Evolutionary conservation across 441 rosid genomes (phyloP), one percentile per base, ranked within the genome.

Genomic region (Lepidium campestre): DNA sequence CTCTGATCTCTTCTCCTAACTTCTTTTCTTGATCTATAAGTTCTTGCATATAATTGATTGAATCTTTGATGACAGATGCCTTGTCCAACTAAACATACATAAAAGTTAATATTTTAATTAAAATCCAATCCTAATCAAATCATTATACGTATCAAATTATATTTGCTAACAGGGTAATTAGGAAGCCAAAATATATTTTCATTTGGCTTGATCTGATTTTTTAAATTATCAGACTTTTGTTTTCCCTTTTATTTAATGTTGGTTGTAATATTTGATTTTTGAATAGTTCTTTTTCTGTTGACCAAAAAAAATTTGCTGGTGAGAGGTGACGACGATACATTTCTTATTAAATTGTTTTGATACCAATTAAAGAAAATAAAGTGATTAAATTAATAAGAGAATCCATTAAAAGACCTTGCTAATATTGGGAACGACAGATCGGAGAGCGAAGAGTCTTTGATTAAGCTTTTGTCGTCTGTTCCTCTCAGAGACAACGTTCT

Each of bases 21-120:
- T 76, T 81, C 29, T 75, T 82, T 77, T 93, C 93, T 70, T 87
- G 95, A 1, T 88, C 86, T 3, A 87, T 94, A 68, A 93, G 67
- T 52, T 93, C 87, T 71, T 89, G 90, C 39, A 93, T 87, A 70
- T 93, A 90, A 37, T 76, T 81, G 23, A 93, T 93, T 5, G 98
- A 94, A 17, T 93, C 97, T 68, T 84, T 90, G 65, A 93, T 83
- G 72, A 87, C 82, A 8, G 98, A 93, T 10, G 98, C 98, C 79
- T 89, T 93, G 74, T 93, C 98, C 97, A 93, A 86, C 98, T 93
- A 65, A 1, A 68, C 27, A 11, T 25, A 25, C 2, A 57, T 17
- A 32, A 4, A 53, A 14, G 15, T 17, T 5, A 57, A 32, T 65
- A 62, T 9, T 31, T 20, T 20, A 39, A 14, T 20, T 13, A 47